Evolutionary conservation across 1,284 basidiomycete genomes (phyloP), one percentile per base, ranked within the genome.

Genomic region (Apiotrichum brassicae): DNA sequence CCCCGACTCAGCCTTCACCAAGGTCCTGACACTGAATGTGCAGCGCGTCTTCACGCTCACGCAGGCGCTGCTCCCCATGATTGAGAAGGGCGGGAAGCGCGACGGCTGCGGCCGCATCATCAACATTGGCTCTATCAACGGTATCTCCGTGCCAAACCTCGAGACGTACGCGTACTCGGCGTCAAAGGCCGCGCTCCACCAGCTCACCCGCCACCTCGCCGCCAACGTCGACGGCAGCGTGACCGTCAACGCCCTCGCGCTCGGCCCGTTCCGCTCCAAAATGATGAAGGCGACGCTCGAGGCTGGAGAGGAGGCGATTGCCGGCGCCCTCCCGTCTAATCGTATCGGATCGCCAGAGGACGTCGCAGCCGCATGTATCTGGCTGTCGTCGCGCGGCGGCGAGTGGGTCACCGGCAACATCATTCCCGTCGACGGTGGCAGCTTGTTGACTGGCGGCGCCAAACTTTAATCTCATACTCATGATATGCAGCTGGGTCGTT

Each of bases 161-260:
- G 81, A 84, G 61, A 85, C 83, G 1, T 86, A 82, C 58, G 82
- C 83, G 2, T 86, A 86, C 64, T 79, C 81, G 23, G 78, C 82
- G 2, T 81, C 80, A 24, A 86, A 86, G 64, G 77, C 77, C 8
- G 71, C 71, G 8, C 49, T 77, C 32, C 75, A 72, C 54, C 66
- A 69, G 48, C 71, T 85, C 38, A 82, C 82, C 49, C 75, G 79
- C 19, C 79, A 82, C 57, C 73, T 86, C 23, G 84, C 80, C 1
- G 77, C 77, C 16, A 72, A 80, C 13, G 76, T 85, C 12, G 83
- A 82, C 0, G 80, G 83, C 51, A 77, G 79, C 2, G 81, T 86
- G 57, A 79, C 79, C 16, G 81, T 81, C 64, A 86, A 86, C 64
- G 81, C 81, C 6, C 80, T 86, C 51, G 82, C 83, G 2, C 82